Evolutionary conservation across 2,329 filamentous ascomycete genomes (phyloP).

Genomic region (Fusarium marasasianum): DNA sequence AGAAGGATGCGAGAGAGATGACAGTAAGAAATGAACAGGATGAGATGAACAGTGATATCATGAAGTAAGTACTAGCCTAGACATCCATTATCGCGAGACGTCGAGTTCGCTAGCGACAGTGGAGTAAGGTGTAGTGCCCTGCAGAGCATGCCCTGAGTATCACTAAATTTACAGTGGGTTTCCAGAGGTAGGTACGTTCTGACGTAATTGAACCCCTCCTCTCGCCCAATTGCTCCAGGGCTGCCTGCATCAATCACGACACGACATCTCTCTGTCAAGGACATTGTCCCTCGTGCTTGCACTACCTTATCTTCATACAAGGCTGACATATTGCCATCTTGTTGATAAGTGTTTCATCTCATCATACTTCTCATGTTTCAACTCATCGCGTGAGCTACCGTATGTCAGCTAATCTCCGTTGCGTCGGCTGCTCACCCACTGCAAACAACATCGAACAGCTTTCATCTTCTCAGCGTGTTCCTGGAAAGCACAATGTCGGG

Average conservation of each 20-base stretch:
- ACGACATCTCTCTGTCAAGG: background rate
- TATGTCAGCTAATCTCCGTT: background rate
- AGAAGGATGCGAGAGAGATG: background rate
- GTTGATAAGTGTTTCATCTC: background rate
- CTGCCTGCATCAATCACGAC: background rate
- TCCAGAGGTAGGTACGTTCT: background rate
- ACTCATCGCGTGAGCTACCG: no score
- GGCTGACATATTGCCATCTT: background rate
- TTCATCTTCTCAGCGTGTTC: background rate
- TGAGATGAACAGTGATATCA: background rate
- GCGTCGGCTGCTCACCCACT: background rate
- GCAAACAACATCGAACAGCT: background rate
- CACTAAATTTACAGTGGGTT: background rate
- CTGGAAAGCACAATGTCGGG: background rate
- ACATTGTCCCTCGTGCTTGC: background rate
- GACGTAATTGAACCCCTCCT: background rate
- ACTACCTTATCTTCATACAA: background rate
- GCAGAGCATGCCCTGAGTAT: background rate
- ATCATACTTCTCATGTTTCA: background rate
- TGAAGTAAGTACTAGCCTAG: background rate
- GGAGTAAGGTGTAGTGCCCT: background rate
- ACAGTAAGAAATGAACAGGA: background rate
- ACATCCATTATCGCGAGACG: background rate
- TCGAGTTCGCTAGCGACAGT: background rate
- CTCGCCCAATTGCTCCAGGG: background rate